phyloP scores from a whole-genome alignment of 192 early-diverging fungal genomes.

The Bifiguratus adelaidae region DNA sequence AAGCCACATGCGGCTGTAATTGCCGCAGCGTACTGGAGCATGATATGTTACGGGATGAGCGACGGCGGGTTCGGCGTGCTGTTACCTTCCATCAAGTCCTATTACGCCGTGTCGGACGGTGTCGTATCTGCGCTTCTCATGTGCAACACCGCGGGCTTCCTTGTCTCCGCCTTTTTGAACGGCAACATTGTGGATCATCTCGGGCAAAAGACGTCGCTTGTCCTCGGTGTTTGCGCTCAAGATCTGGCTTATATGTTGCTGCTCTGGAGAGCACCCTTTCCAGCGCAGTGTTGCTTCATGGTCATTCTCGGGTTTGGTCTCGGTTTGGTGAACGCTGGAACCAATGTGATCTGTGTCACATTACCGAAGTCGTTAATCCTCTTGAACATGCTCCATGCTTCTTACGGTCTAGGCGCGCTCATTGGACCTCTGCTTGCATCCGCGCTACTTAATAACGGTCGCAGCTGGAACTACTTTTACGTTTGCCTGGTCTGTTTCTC shows the following conservation, averaged over 20 bases:
- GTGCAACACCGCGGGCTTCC: slow-evolving; percentile 12
- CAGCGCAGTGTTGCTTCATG: slow-evolving; percentile 9
- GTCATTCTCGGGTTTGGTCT: slow-evolving; percentile 7
- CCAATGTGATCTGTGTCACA: slow-evolving; percentile 7
- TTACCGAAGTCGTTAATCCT: neutral
- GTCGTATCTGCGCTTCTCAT: slow-evolving; percentile 13
- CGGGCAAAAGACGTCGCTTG: too few species aligned
- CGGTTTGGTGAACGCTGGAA: slow-evolving; percentile 16
- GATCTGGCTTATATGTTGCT: slow-evolving; percentile 6
- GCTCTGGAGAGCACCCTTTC: slow-evolving; percentile 9
- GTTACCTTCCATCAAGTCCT: too few species aligned
- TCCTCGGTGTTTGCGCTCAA: too few species aligned
- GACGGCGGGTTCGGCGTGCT: too few species aligned
- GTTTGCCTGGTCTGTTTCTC: slow-evolving; percentile 9
- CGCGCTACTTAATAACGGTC: slow-evolving; percentile 1
- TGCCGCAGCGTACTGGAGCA: too few species aligned
- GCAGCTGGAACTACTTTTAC: slow-evolving; percentile 17
- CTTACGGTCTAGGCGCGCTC: slow-evolving; percentile 20
- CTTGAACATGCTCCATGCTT: slow-evolving; percentile 1
- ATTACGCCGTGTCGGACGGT: slow-evolving; percentile 16
- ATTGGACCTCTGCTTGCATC: slow-evolving; percentile 13
- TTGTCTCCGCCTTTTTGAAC: slow-evolving; percentile 8
- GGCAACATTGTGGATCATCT: slow-evolving; percentile 13
- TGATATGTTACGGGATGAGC: too few species aligned
- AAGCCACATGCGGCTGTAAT: too few species aligned